Conservation (phyloP, 1,139 yeast genomes). For the Chernovozyma sophiae-reginae region DNA sequence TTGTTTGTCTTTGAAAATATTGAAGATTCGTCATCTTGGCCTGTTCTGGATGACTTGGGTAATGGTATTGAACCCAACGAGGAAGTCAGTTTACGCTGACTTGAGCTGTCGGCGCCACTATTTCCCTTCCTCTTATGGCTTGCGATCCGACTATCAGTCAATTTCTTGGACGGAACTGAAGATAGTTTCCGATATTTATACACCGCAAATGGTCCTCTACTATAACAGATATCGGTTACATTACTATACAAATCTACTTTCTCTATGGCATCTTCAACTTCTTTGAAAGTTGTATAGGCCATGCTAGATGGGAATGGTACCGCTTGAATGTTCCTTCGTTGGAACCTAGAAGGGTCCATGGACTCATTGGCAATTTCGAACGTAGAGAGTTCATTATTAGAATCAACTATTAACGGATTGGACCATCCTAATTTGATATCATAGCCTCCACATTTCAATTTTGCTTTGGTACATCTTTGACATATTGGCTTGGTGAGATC, state of each 20-base stretch:
- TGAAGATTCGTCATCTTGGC: background rate
- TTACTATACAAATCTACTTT: slow-evolving; percentile 18
- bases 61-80: background rate
- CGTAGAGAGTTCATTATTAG: slow-evolving; percentile 1
- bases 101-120: background rate
- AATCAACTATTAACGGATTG: slow-evolving; percentile 25
- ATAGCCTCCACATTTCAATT: slow-evolving; percentile 39
- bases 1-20: slow-evolving; percentile 22
- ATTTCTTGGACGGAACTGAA: no score
- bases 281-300: slow-evolving; percentile 31
- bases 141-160: background rate
- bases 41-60: background rate
- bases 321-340: slow-evolving; percentile 35
- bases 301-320: slow-evolving; percentile 29
- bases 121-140: background rate
- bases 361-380: background rate
- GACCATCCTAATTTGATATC: slow-evolving; percentile 40
- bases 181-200: background rate
- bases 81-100: background rate
- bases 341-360: slow-evolving; percentile 15
- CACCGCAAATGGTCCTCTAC: slow-evolving; percentile 4
- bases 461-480: slow-evolving; percentile 38
- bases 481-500: slow-evolving; percentile 43
- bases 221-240: background rate
- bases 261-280: slow-evolving; percentile 24